A percentile compares a stretch with the other conserved stretches of the same genome.
phyloP scores from a whole-genome alignment of 306 rosid species.

The Alnus rubra region DNA sequence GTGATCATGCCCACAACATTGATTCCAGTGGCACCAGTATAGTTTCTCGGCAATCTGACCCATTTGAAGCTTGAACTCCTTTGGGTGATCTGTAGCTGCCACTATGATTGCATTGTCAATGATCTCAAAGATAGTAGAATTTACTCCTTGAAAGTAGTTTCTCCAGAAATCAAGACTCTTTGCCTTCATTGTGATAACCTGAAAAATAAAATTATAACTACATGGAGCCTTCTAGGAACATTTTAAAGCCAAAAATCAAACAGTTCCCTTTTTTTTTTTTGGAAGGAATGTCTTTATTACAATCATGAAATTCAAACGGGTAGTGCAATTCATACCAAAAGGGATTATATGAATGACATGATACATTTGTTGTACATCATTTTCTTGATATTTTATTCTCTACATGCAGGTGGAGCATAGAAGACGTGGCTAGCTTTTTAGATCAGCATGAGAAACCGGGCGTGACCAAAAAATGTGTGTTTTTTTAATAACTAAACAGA shows the following conservation, averaged over 20 bases:
- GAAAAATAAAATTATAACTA: neutral
- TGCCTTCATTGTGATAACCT: slow-evolving; percentile 10
- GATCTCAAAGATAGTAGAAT: slow-evolving; percentile 24
- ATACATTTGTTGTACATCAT: neutral
- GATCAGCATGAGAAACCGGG: slow-evolving; percentile 1
- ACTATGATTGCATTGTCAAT: slow-evolving; percentile 21
- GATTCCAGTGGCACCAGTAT: neutral
- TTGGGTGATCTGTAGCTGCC: slow-evolving; percentile 24
- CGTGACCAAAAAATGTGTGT: neutral
- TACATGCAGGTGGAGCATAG: neutral
- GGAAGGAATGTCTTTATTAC: neutral
- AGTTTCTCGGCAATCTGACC: slow-evolving; percentile 12
- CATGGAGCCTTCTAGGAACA: neutral
- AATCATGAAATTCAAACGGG: neutral
- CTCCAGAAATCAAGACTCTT: slow-evolving; percentile 7
- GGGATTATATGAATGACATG: no score
- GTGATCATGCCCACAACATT: neutral
- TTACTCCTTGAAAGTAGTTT: slow-evolving; percentile 6
- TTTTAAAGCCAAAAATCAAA: neutral
- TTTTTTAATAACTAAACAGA: neutral
- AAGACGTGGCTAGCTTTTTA: neutral
- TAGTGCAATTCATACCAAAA: no score
- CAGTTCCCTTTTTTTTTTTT: neutral
- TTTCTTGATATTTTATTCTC: neutral
- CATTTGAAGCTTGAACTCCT: slow-evolving; percentile 11